Evolutionary conservation across 495 filamentous ascomycete genomes (phyloP).

Genomic region (Friedmanniomyces endolithicus): DNA sequence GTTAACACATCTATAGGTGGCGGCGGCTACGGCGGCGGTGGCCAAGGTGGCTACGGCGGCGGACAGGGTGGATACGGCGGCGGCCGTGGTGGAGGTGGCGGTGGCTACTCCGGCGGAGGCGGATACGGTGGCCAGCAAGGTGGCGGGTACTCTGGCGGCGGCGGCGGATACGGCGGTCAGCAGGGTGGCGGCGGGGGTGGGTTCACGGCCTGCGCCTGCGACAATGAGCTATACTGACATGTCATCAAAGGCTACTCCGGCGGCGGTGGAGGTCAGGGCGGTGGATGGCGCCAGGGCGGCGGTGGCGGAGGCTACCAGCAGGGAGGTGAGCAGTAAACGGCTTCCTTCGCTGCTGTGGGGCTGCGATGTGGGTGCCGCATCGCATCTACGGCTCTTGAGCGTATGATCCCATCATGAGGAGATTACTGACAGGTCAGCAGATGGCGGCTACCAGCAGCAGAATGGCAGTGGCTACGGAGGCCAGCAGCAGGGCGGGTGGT

Average conservation of each 20-base stretch:
- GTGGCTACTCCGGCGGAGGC: conserved; percentile 10
- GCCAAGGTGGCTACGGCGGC: conserved; percentile 22
- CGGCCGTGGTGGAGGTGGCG: conserved; percentile 18
- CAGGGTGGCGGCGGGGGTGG: conserved; percentile 6
- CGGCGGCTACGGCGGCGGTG: conserved; percentile 13
- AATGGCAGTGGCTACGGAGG: conserved; percentile 12
- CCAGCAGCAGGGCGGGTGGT: conserved; percentile 13
- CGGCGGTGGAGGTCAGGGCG: conserved; percentile 16
- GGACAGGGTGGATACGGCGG: conserved; percentile 25
- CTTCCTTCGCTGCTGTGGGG: not conserved
- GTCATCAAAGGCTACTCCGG: conserved; percentile 4
- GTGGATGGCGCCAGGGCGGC: conserved; percentile 17
- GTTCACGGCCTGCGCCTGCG: too few relatives aligned
- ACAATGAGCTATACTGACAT: not conserved
- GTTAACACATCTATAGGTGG: not conserved
- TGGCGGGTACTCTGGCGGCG: conserved; percentile 11
- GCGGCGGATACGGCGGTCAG: conserved; percentile 6
- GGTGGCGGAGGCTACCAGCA: conserved; percentile 15
- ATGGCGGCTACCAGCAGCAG: conserved; percentile 15
- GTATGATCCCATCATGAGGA: not conserved
- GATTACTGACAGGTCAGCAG: not conserved
- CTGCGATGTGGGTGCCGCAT: not conserved
- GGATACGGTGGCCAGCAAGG: conserved; percentile 7
- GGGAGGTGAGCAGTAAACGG: conserved; percentile 1
- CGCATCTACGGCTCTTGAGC: not conserved